phyloP scores from a whole-genome alignment of 768 basidiomycete species.

The Podaxis rugospora region DNA sequence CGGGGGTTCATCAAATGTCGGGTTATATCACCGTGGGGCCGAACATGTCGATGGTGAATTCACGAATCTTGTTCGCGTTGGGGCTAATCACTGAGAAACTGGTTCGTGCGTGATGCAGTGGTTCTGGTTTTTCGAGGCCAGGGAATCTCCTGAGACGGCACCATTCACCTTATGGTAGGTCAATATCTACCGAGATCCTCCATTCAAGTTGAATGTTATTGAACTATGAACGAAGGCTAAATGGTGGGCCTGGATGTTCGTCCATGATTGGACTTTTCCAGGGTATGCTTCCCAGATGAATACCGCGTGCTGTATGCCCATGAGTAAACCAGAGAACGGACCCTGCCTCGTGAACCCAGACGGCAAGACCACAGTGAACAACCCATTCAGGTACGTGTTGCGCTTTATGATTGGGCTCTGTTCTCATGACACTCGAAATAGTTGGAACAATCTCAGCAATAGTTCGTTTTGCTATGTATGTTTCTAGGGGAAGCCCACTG shows the following conservation, averaged over 20 bases:
- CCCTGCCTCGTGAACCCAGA: conserved; percentile 59
- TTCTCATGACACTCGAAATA: conserved; percentile 16
- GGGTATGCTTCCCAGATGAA: conserved; percentile 61
- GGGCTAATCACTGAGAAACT: neutral
- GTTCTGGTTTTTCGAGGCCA: conserved; percentile 69
- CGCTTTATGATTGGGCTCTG: neutral
- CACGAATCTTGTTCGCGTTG: neutral
- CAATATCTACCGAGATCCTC: neutral
- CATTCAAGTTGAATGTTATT: conserved; percentile 23
- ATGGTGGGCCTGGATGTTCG: conserved; percentile 56
- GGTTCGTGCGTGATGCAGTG: conserved; percentile 16
- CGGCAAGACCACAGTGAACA: conserved; percentile 44
- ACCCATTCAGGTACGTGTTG: conserved; percentile 49
- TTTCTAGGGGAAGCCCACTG: neutral
- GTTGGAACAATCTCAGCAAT: conserved; percentile 69
- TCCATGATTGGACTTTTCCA: conserved; percentile 57
- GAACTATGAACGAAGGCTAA: conserved; percentile 32
- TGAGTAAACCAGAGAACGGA: conserved; percentile 43
- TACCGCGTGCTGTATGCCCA: conserved; percentile 44
- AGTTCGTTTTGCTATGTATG: conserved; percentile 30
- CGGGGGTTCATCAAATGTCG: conserved; percentile 53
- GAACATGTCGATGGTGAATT: conserved; percentile 54
- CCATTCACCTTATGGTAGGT: conserved; percentile 58
- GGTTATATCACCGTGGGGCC: conserved; percentile 57
- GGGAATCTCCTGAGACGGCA: conserved; percentile 55